A percentile compares a stretch with the other conserved stretches of the same genome.
These are phyloP conservation scores for Metarhizium humberi DNA, from an alignment of 2,329 filamentous ascomycete genomes.

Conservation along the genomic window DNA sequence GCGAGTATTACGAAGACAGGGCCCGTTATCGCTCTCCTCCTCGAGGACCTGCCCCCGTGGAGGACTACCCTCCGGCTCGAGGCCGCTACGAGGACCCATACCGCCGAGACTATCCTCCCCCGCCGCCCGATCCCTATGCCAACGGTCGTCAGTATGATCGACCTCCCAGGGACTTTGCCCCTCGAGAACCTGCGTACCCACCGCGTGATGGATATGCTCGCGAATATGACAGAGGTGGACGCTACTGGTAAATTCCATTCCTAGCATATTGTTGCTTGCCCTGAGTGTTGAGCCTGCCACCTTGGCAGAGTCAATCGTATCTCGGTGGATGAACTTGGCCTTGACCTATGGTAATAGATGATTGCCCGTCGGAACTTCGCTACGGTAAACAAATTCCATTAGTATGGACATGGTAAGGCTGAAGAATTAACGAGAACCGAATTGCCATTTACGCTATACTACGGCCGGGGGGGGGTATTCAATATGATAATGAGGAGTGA, in stretches of 20 bases:
- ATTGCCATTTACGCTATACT: background rate
- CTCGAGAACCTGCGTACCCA: constrained; percentile 28
- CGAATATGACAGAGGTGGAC: constrained; percentile 41
- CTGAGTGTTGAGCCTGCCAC: background rate
- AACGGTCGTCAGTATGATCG: constrained; percentile 49
- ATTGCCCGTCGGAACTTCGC: constrained; percentile 5
- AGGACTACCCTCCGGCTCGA: constrained; percentile 66
- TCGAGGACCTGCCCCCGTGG: constrained; percentile 52
- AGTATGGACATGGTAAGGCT: background rate
- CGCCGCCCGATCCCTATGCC: constrained; percentile 53
- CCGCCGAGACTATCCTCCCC: constrained; percentile 56
- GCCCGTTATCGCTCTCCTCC: constrained; percentile 74
- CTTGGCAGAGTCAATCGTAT: constrained; percentile 1
- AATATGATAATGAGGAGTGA: background rate
- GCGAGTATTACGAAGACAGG: constrained; percentile 82
- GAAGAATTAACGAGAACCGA: background rate
- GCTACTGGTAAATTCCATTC: constrained; percentile 37
- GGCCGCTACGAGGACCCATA: constrained; percentile 71
- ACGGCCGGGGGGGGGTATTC: background rate
- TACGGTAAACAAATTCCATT: background rate
- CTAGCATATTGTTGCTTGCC: constrained; percentile 3
- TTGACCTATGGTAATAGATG: constrained; percentile 28
- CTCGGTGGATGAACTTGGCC: constrained; percentile 18
- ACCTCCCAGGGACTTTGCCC: constrained; percentile 43
- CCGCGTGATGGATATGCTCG: constrained; percentile 31